Evolutionary conservation across 2,329 filamentous ascomycete species (phyloP), one percentile per base, ranked within the genome.

Genomic region (Geosmithia flava): DNA sequence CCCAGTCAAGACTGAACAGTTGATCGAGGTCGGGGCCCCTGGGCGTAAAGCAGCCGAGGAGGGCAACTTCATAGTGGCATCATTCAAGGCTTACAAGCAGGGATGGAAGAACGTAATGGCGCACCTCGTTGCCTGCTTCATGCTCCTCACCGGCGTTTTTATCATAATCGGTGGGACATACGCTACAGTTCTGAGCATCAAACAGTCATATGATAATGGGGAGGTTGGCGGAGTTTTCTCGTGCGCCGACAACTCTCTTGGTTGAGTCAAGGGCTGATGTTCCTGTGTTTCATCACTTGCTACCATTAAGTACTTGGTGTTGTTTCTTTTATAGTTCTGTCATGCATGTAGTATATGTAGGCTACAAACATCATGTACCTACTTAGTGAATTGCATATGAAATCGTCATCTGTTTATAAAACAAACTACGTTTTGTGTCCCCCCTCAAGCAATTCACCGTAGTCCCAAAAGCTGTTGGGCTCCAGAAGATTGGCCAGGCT

Each of bases 131-230:
- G 23, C 7, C 16, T 29, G 33, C 41, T 57, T 39, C 27, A 50
- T 53, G 48, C 53, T 51, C 44, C 49, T 51, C 42, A 48, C 51
- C 1, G 57, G 57, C 8, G 52, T 53, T 0, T 72, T 72, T 49
- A 51, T 71, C 10, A 71, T 66, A 59, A 54, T 71, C 44, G 65
- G 59, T 4, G 69, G 68, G 1, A 71, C 68, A 0, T 72, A 71
- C 45, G 68, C 67, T 1, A 67, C 67, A 0, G 55, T 72, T 6
- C 56, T 68, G 8, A 58, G 55, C 4, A 56, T 56, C 30, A 61
- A 53, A 7, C 56, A 65, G 7, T 56, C 58, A 1, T 68, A 70
- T 48, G 55, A 56, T 15, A 51, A 52, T 3, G 54, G 54, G 2
- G 62, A 62, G 2, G 65, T 65, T 0, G 62, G 64, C 3, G 54